Conservation (phyloP, 2,329 filamentous ascomycete genomes). For the Epichloe brachyelytri region DNA sequence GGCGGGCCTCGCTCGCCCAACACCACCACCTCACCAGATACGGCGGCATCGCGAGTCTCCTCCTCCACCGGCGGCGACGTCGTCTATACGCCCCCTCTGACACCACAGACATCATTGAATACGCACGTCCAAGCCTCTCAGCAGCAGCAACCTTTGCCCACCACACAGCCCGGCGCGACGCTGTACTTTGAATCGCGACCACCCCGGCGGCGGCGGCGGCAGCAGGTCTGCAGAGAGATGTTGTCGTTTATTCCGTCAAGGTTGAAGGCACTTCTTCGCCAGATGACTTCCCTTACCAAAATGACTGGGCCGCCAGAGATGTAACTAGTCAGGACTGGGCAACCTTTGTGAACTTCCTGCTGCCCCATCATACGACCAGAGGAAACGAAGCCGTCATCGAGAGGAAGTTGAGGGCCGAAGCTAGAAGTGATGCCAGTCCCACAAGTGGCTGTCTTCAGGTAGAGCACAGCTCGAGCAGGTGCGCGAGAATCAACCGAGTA, state of each 20-base stretch:
- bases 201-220: constrained; percentile 11
- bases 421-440: constrained; percentile 13
- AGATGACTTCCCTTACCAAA: constrained; percentile 30
- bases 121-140: neutral
- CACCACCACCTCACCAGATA: constrained; percentile 8
- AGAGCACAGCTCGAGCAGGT: constrained; percentile 30
- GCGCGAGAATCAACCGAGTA: constrained; percentile 12
- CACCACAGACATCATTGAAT: constrained; percentile 23
- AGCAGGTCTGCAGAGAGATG: constrained; percentile 8
- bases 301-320: constrained; percentile 27
- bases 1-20: constrained; percentile 16
- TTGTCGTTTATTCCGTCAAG: constrained; percentile 21
- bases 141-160: neutral
- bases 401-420: constrained; percentile 34
- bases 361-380: constrained; percentile 33
- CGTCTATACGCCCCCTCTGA: constrained; percentile 36
- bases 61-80: constrained; percentile 31
- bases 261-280: constrained; percentile 24
- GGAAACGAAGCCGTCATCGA: constrained; percentile 35
- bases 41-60: constrained; percentile 23
- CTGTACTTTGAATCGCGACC: constrained; percentile 36
- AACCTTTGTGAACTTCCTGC: constrained; percentile 43
- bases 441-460: constrained; percentile 17
- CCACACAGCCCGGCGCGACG: constrained; percentile 9
- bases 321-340: constrained; percentile 42